Evolutionary conservation across 2,329 filamentous ascomycete genomes (phyloP).

Genomic region (Xylaria hypoxylon): DNA sequence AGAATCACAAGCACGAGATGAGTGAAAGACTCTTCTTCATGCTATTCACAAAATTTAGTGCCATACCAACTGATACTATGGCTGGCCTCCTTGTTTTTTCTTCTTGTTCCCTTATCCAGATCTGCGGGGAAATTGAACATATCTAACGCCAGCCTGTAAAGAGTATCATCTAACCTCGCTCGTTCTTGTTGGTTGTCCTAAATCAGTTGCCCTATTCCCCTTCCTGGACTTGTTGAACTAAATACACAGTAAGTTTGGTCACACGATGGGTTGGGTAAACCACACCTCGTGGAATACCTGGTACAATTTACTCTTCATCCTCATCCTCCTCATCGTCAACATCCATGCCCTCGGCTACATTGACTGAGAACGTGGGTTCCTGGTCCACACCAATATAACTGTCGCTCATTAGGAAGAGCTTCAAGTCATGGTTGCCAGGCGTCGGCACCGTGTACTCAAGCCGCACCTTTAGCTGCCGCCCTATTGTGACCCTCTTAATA

Average conservation of each 20-base stretch:
- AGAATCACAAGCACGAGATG: neutral
- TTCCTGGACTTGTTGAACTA: conserved; percentile 42
- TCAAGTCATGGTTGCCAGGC: conserved; percentile 86
- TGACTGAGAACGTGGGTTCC: conserved; percentile 87
- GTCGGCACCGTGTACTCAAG: conserved; percentile 90
- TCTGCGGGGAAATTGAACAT: neutral
- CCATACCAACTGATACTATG: neutral
- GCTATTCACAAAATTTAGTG: neutral
- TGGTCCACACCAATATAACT: conserved; percentile 98
- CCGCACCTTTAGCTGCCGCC: conserved; percentile 78
- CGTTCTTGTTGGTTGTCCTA: conserved; percentile 28
- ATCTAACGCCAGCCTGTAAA: neutral
- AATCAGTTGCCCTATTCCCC: conserved; percentile 33
- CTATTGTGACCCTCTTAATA: conserved; percentile 94
- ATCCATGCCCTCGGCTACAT: conserved; percentile 92
- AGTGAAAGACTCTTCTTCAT: neutral
- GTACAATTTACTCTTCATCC: conserved; percentile 60
- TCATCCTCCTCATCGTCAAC: conserved; percentile 90
- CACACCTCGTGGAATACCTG: conserved; percentile 42
- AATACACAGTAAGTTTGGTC: conserved; percentile 51
- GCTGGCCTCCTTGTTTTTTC: neutral
- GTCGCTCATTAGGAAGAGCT: conserved; percentile 95
- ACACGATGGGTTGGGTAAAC: conserved; percentile 39
- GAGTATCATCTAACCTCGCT: conserved; percentile 25
- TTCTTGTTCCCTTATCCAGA: neutral